phyloP scores from a whole-genome alignment of 2,329 filamentous ascomycete genomes.

The Dothiorella sarmentorum region DNA sequence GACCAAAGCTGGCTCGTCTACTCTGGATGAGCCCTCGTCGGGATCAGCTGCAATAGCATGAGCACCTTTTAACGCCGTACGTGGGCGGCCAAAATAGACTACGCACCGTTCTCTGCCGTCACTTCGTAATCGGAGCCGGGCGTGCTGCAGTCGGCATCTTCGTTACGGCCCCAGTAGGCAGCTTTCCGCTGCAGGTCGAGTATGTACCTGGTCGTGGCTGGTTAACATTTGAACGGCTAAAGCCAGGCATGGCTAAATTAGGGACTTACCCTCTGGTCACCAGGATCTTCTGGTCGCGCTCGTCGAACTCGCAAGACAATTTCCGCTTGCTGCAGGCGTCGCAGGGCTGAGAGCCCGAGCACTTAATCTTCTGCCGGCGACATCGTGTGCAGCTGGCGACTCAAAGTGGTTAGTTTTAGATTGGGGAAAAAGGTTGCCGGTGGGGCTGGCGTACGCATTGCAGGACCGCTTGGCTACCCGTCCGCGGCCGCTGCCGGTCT shows the following conservation, averaged over 20 bases:
- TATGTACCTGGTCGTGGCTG: conserved; percentile 24
- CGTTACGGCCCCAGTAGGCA: conserved; percentile 22
- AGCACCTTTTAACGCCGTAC: background rate
- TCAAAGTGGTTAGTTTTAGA: background rate
- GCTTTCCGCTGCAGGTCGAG: conserved; percentile 28
- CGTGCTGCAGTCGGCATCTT: background rate
- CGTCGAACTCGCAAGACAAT: conserved; percentile 29
- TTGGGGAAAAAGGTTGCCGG: too few relatives aligned
- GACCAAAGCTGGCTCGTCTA: conserved; percentile 16
- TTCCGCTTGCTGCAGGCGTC: conserved; percentile 29
- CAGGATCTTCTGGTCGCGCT: conserved; percentile 32
- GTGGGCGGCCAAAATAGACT: too few relatives aligned
- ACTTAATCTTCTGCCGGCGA: conserved; percentile 32
- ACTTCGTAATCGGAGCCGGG: background rate
- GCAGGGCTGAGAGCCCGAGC: conserved; percentile 31
- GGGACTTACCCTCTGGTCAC: conserved; percentile 31
- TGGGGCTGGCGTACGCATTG: conserved; percentile 23
- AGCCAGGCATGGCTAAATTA: background rate
- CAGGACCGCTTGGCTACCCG: conserved; percentile 26
- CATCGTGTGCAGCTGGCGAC: conserved; percentile 29
- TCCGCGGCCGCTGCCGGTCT: background rate
- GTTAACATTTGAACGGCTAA: background rate
- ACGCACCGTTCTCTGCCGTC: background rate
- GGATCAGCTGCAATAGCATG: background rate
- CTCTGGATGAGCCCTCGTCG: conserved; percentile 10